A percentile compares a stretch with the other conserved stretches of the same genome.
Conservation (phyloP, 208 protist genomes). For the Acanthamoeba divionensis region DNA sequence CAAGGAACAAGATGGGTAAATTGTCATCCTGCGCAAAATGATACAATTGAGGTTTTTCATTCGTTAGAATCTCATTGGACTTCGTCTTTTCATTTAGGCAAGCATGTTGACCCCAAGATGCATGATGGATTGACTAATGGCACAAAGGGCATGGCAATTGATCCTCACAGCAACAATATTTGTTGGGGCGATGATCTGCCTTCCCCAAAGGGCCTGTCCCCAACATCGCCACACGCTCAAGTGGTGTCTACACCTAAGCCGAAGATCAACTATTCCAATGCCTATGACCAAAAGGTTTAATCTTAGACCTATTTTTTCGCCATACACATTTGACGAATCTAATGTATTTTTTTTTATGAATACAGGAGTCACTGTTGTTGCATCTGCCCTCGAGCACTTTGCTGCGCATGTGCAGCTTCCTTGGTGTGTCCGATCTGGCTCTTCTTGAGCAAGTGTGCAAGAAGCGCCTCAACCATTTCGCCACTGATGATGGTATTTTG, state of each 20-base stretch:
- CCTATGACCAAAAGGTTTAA: background rate
- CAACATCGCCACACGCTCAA: constrained; percentile 17
- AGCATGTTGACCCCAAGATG: background rate
- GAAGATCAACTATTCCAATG: background rate
- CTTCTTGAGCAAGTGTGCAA: constrained; percentile 53
- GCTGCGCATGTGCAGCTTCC: constrained; percentile 41
- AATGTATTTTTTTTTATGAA: background rate
- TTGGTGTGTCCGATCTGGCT: background rate
- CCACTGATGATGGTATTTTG: constrained; percentile 15
- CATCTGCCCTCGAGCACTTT: constrained; percentile 35
- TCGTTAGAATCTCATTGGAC: background rate
- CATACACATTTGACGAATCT: background rate
- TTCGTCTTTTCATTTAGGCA: no score
- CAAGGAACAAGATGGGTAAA: background rate
- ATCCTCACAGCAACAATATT: constrained; percentile 47
- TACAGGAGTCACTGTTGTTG: background rate
- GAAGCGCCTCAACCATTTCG: background rate
- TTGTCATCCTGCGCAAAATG: background rate
- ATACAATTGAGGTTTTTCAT: background rate
- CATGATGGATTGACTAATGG: background rate
- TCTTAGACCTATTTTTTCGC: background rate
- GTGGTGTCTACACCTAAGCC: background rate
- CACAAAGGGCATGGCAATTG: background rate
- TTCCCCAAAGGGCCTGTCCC: background rate
- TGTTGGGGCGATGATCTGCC: background rate